These are phyloP conservation scores for Triadica sebifera DNA, from an alignment of 345 rosid species.

Conservation along the genomic window DNA sequence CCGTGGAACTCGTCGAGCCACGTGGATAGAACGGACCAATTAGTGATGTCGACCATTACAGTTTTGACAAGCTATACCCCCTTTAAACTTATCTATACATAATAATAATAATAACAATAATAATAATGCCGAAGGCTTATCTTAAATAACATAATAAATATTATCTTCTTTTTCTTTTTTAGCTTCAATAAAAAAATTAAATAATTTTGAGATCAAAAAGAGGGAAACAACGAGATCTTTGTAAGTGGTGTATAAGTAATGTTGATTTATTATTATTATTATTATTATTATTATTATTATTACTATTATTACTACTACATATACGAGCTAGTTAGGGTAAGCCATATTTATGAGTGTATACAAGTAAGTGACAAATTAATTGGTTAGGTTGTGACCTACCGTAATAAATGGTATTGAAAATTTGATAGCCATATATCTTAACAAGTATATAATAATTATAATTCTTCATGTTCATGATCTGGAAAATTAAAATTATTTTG, in stretches of 20 bases:
- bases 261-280: too few relatives aligned
- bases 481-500: too few relatives aligned
- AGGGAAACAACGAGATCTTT: background rate
- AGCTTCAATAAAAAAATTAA: too few relatives aligned
- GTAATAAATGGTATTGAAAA: slow-evolving; percentile 47
- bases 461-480: too few relatives aligned
- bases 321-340: slow-evolving; percentile 38
- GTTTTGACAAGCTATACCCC: slow-evolving; percentile 21
- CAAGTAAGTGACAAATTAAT: slow-evolving; percentile 39
- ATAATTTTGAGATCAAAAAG: background rate
- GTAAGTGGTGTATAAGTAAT: slow-evolving; percentile 1
- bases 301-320: too few relatives aligned
- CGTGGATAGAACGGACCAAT: slow-evolving; percentile 25
- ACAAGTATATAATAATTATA: too few relatives aligned
- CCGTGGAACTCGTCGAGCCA: slow-evolving; percentile 27
- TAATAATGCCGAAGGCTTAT: too few relatives aligned
- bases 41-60: slow-evolving; percentile 24
- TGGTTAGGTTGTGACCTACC: slow-evolving; percentile 65
- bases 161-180: too few relatives aligned
- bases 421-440: too few relatives aligned
- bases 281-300: too few relatives aligned
- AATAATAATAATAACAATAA: background rate
- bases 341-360: slow-evolving; percentile 45
- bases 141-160: too few relatives aligned
- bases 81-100: too few relatives aligned